These are phyloP conservation scores for Geotrichum aggregatum DNA, from an alignment of 1,139 yeast species.

Conservation along the genomic window DNA sequence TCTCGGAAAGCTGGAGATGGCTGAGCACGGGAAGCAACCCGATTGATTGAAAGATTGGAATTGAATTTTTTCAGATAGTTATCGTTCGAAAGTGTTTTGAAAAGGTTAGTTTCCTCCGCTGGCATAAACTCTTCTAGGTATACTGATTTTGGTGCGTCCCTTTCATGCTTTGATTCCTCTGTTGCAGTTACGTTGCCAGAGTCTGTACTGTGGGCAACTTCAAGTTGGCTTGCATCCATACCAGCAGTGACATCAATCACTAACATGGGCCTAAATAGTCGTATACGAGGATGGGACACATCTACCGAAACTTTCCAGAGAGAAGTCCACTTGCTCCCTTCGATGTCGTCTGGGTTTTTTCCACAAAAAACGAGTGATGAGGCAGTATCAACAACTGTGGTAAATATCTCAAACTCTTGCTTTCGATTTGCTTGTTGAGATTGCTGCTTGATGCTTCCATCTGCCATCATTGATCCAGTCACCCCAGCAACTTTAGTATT, in stretches of 20 bases:
- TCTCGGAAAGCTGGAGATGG: background rate
- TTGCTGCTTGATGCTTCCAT: conserved; percentile 3
- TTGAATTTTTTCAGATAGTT: conserved; percentile 18
- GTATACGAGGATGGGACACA: conserved; percentile 32
- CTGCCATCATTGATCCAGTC: conserved; percentile 6
- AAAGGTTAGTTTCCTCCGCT: conserved; percentile 26
- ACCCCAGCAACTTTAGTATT: conserved; percentile 18
- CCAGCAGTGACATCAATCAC: conserved; percentile 16
- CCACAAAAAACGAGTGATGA: conserved; percentile 9
- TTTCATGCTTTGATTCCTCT: conserved; percentile 4
- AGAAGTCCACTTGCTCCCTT: conserved; percentile 20
- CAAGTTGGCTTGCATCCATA: conserved; percentile 12
- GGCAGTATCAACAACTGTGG: conserved; percentile 14
- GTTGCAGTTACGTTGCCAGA: background rate
- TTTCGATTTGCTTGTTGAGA: conserved; percentile 4
- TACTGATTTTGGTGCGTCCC: conserved; percentile 4
- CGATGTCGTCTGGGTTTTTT: conserved; percentile 4
- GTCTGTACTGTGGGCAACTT: background rate
- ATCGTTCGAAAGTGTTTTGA: conserved; percentile 27
- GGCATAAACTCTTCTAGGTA: conserved; percentile 27
- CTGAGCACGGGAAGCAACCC: conserved; percentile 7
- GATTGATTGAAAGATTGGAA: conserved; percentile 17
- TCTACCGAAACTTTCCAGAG: conserved; percentile 31
- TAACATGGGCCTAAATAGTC: conserved; percentile 28
- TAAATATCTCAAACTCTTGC: conserved; percentile 20